Conservation (phyloP, 2,329 filamentous ascomycete species). For the Calonectria honghensis region DNA sequence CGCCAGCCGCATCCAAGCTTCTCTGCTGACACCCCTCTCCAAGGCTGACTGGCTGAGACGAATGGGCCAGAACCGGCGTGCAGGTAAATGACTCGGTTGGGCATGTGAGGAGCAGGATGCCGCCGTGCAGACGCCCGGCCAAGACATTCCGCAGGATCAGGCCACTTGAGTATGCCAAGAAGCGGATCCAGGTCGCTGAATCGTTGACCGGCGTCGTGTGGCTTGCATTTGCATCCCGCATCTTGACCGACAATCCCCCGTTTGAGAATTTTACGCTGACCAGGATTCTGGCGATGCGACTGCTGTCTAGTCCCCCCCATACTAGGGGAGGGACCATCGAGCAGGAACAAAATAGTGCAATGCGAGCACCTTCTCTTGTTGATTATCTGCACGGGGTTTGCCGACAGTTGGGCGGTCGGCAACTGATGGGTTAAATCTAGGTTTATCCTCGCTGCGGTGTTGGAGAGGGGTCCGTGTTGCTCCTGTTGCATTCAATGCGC, state of each 20-base stretch:
- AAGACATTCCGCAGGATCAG: conserved; percentile 51
- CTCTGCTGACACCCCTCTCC: conserved; percentile 25
- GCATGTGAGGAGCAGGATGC: conserved; percentile 43
- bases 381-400: conserved; percentile 14
- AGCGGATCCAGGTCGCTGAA: conserved; percentile 43
- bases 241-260: conserved; percentile 48
- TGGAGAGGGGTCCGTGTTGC: conserved; percentile 23
- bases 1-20: conserved; percentile 41
- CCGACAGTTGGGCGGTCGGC: conserved; percentile 37
- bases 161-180: conserved; percentile 47
- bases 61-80: conserved; percentile 26
- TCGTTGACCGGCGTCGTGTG: conserved; percentile 47
- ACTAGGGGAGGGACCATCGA: not conserved
- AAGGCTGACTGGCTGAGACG: conserved; percentile 44
- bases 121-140: conserved; percentile 41
- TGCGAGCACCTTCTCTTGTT: not conserved
- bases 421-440: conserved; percentile 23
- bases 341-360: not conserved
- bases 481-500: conserved; percentile 29
- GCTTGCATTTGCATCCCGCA: conserved; percentile 50
- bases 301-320: conserved; percentile 17
- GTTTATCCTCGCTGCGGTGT: conserved; percentile 25
- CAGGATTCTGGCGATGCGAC: conserved; percentile 33
- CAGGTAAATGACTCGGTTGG: conserved; percentile 43
- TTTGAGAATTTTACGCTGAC: conserved; percentile 35